Conservation (phyloP, 208 protist species). For the Trypanosomatidae sp. region DNA sequence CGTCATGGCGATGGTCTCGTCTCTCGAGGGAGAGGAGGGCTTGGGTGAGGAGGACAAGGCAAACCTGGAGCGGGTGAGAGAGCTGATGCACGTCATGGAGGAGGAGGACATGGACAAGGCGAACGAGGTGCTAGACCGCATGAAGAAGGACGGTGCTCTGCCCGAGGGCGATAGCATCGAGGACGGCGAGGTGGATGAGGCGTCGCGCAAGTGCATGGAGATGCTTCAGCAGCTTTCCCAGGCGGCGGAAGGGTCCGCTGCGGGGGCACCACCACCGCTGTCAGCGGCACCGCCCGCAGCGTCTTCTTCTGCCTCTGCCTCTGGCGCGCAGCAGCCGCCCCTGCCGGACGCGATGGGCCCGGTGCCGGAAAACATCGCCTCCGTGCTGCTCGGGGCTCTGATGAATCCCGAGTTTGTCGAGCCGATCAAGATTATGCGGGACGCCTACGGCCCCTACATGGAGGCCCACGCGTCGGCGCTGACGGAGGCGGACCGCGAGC, state of each 20-base stretch:
- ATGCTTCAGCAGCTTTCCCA: constrained; percentile 33
- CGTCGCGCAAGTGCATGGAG: constrained; percentile 34
- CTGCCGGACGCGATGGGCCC: neutral
- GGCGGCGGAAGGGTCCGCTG: constrained; percentile 2
- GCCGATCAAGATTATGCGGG: constrained; percentile 62
- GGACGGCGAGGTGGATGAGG: constrained; percentile 34
- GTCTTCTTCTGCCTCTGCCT: neutral
- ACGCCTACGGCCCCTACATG: constrained; percentile 63
- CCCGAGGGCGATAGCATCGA: constrained; percentile 14
- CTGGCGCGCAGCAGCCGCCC: neutral
- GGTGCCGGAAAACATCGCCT: constrained; percentile 33
- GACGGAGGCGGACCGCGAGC: constrained; percentile 41
- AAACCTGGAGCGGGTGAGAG: constrained; percentile 42
- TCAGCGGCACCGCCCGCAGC: neutral
- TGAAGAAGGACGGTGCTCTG: constrained; percentile 31
- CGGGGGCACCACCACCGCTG: neutral
- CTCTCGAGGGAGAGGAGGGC: constrained; percentile 39
- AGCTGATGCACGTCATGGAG: constrained; percentile 57
- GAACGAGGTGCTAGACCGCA: constrained; percentile 33
- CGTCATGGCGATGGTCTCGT: constrained; percentile 42
- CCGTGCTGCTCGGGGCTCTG: constrained; percentile 46
- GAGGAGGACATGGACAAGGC: constrained; percentile 44
- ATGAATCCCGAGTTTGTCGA: constrained; percentile 58
- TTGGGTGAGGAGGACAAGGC: constrained; percentile 38
- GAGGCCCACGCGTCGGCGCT: constrained; percentile 32